A percentile compares a stretch with the other conserved stretches of the same genome.
Conservation (phyloP, 179 eudicot genomes). For the Spinacia oleracea region DNA sequence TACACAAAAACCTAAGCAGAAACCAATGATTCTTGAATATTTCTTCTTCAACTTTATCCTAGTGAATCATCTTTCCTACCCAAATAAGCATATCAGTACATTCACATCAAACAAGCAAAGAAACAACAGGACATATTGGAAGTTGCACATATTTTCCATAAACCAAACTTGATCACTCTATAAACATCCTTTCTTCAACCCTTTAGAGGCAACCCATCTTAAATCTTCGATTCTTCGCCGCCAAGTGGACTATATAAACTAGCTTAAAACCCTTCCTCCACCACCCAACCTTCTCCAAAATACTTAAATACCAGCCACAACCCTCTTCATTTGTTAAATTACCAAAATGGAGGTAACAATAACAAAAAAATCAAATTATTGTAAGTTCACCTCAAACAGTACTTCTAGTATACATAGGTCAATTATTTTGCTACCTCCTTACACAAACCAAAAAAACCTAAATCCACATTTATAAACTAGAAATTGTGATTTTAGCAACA, state of each 20-base stretch:
- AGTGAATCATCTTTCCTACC: no score
- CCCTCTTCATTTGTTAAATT: conserved; percentile 67
- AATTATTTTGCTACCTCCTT: conserved; percentile 44
- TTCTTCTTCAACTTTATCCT: no score
- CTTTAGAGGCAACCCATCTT: conserved; percentile 61
- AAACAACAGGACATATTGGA: no score
- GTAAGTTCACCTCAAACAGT: conserved; percentile 28
- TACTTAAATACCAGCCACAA: conserved; percentile 33
- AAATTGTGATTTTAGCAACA: no score
- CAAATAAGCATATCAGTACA: no score
- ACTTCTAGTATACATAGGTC: conserved; percentile 71
- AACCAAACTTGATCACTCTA: no score
- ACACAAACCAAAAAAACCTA: no score
- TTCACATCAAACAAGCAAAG: no score
- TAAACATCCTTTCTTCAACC: conserved; percentile 41
- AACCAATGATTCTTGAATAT: no score
- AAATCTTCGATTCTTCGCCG: conserved; percentile 65
- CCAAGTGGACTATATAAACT: conserved; percentile 37
- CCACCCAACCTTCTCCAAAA: conserved; percentile 49
- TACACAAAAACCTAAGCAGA: no score
- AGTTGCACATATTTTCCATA: no score
- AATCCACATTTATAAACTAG: no score
- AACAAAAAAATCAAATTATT: conserved; percentile 54
- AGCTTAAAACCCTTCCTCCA: conserved; percentile 49
- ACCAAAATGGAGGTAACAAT: conserved; percentile 55